These are phyloP conservation scores for Xylogone sp. DNA, from an alignment of 2,329 filamentous ascomycete species.

Conservation along the genomic window DNA sequence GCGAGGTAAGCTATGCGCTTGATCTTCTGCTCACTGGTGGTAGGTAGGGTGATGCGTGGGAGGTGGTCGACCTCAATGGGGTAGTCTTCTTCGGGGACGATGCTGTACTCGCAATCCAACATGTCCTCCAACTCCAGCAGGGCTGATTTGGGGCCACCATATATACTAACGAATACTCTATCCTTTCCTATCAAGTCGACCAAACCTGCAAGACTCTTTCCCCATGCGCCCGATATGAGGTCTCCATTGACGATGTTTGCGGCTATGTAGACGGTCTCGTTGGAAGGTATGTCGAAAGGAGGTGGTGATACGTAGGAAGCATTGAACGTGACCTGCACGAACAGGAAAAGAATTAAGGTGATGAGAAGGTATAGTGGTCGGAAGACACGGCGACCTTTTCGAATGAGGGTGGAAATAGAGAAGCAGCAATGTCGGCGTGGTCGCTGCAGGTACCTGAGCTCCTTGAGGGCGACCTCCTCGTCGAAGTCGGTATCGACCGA, in stretches of 20 bases:
- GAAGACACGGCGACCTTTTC: conserved; percentile 10
- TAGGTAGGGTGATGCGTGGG: conserved; percentile 55
- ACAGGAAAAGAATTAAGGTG: conserved; percentile 15
- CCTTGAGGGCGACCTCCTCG: conserved; percentile 20
- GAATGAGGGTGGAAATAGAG: conserved; percentile 5
- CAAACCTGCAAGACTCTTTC: conserved; percentile 53
- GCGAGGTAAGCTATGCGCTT: conserved; percentile 74
- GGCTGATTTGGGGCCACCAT: conserved; percentile 56
- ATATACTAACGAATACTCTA: conserved; percentile 69
- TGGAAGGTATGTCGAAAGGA: conserved; percentile 36
- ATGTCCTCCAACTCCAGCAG: conserved; percentile 48
- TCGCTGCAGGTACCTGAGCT: neutral
- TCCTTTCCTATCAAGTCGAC: conserved; percentile 62
- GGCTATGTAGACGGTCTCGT: conserved; percentile 71
- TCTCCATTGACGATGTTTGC: conserved; percentile 67
- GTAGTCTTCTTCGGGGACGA: conserved; percentile 55
- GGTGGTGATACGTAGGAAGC: conserved; percentile 40
- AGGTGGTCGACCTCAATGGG: conserved; percentile 50
- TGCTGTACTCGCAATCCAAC: conserved; percentile 42
- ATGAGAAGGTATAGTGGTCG: conserved; percentile 20
- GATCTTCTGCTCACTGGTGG: conserved; percentile 54
- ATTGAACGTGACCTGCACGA: conserved; percentile 28
- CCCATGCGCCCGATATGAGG: conserved; percentile 63
- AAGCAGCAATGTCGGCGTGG: conserved; percentile 1
- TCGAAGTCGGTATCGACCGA: conserved; percentile 14